A percentile compares a stretch with the other conserved stretches of the same genome.
These are phyloP conservation scores for Ogataea kodamae DNA, from an alignment of 805 yeast genomes.

Conservation along the genomic window DNA sequence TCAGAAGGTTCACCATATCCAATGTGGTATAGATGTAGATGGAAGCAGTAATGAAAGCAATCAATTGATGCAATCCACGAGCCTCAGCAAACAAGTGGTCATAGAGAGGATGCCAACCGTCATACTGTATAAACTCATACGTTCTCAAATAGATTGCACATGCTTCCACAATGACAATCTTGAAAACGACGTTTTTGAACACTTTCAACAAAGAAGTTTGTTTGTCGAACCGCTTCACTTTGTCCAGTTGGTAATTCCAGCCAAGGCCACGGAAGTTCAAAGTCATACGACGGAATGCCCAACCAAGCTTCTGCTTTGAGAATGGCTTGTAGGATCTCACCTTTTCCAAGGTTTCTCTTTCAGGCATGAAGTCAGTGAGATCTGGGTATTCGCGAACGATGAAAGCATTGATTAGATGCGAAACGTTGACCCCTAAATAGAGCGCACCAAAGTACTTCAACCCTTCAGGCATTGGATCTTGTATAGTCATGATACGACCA, in stretches of 20 bases:
- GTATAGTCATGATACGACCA: neutral
- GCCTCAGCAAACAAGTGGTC: neutral
- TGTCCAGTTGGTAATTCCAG: slow-evolving; percentile 7
- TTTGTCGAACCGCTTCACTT: neutral
- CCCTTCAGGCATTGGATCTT: neutral
- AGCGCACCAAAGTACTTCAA: neutral
- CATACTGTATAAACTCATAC: neutral
- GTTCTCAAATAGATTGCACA: neutral
- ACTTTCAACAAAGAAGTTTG: neutral
- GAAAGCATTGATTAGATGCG: slow-evolving; percentile 4
- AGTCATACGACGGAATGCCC: slow-evolving; percentile 9
- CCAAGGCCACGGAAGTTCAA: slow-evolving; percentile 12
- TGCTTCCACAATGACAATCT: neutral
- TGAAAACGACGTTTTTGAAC: neutral
- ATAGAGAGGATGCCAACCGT: slow-evolving; percentile 8
- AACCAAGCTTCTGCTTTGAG: slow-evolving; percentile 4
- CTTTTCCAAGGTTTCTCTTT: slow-evolving; percentile 7
- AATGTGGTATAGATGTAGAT: slow-evolving; percentile 2
- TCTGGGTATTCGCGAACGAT: slow-evolving; percentile 11
- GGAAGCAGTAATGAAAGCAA: neutral
- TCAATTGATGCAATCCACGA: neutral
- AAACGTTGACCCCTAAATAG: neutral
- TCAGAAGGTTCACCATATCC: neutral
- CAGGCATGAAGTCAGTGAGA: slow-evolving; percentile 4
- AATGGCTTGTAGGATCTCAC: slow-evolving; percentile 4